Percentiles rank a stretch among this genome's conserved stretches.
phyloP scores from a whole-genome alignment of 2,329 filamentous ascomycete genomes.

The Teratosphaeria nubilosa region DNA sequence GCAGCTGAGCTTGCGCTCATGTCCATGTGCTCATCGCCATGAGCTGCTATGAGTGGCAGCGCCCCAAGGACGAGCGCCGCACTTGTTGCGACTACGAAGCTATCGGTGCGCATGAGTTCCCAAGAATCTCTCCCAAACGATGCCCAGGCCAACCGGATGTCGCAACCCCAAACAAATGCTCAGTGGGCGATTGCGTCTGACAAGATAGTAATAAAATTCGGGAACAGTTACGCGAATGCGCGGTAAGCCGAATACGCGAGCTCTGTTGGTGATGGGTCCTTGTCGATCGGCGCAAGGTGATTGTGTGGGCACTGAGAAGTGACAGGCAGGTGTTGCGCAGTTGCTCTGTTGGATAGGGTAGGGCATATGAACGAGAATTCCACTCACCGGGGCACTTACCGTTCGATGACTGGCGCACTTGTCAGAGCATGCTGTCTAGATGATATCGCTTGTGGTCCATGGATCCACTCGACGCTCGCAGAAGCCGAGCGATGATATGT shows the following conservation, averaged over 20 bases:
- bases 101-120: not conserved
- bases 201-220: not conserved
- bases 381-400: not conserved
- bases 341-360: not conserved
- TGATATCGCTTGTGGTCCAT: not conserved
- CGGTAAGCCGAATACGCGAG: not conserved
- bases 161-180: not conserved
- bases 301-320: not conserved
- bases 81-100: not conserved
- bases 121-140: not conserved
- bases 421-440: not conserved
- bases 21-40: conserved; percentile 26
- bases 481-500: not conserved
- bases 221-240: not conserved
- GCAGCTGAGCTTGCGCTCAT: conserved; percentile 15
- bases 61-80: conserved; percentile 32
- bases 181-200: not conserved
- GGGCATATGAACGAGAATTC: not conserved
- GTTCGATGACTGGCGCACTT: not conserved
- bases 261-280: not conserved
- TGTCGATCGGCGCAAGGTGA: not conserved
- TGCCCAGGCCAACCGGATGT: not conserved
- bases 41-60: conserved; percentile 31
- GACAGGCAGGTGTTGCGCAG: not conserved
- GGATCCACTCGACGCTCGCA: not conserved